Evolutionary conservation across 352 stramenopile genomes (phyloP), one percentile per base, ranked within the genome.

Genomic region (Lagenidium giganteum): DNA sequence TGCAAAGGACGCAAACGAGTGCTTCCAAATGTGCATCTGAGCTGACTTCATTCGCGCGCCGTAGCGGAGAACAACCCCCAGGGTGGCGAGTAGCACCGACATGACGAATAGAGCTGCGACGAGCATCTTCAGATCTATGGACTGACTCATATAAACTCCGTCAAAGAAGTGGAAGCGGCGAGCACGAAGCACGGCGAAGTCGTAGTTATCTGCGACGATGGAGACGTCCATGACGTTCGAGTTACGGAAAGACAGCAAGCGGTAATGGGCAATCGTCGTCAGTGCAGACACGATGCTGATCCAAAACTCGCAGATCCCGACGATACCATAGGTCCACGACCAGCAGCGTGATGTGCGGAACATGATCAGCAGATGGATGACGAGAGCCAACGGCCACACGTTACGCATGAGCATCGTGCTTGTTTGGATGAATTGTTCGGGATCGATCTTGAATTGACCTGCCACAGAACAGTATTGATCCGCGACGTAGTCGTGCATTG

Each of bases 371-470:
- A 22, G 31, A 17, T 70, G 61, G n/a, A 55, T 48, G 2, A 40
- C 14, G 3, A 49, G 13, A 3, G 44, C 46, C 4, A 67, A 28
- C 5, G 62, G 20, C 57, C 57, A 72, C 8, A 68, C 39, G 6
- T 37, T 60, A 1, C 62, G 62, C 54, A 72, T 68, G 11, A 47
- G 45, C 5, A 72, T 54, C 1, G 54, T 51, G 29, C 45, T 47
- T 8, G 67, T 48, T 2, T 28, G 32, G 5, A 70, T 9, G 5
- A 65, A 24, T 7, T 64, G 23, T 2, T 21, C 23, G n/a, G 54
- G 18, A 2, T 44, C 30, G 16, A 64, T 24, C 3, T 23, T 22
- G 17, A 54, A 50, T 4, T 42, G 32, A 5, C 54, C 53, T n/a
- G 57, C 22, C 4, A 48, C 8, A 9, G 57, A 62, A 24, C 30